Percentiles rank a stretch among this genome's conserved stretches.
Evolutionary conservation across 106 monocot genomes (phyloP).

Genomic region (Allium cepa): DNA sequence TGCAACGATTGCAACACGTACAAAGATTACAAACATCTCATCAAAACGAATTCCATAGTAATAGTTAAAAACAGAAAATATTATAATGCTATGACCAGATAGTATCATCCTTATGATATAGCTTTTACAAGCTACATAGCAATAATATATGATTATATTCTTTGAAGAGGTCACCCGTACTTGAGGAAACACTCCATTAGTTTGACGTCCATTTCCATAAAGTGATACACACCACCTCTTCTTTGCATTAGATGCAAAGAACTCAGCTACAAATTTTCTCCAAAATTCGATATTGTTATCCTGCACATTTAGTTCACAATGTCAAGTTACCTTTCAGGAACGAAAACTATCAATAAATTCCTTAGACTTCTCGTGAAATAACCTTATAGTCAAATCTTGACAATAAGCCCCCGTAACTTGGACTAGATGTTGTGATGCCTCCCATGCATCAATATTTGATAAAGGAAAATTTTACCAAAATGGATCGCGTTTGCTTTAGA

Average conservation of each 20-base stretch:
- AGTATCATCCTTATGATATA: background rate
- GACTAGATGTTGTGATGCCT: too few species aligned
- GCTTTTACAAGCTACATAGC: background rate
- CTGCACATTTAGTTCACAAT: slow-evolving; percentile 19
- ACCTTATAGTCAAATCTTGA: too few species aligned
- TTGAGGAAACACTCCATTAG: slow-evolving; percentile 77
- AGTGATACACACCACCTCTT: slow-evolving; percentile 84
- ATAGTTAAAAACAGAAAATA: background rate
- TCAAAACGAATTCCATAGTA: background rate
- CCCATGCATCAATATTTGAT: too few species aligned
- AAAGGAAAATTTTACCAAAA: too few species aligned
- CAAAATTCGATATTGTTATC: slow-evolving; percentile 93
- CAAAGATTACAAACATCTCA: background rate
- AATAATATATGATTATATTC: background rate
- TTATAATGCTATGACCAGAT: background rate
- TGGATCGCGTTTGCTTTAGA: too few species aligned
- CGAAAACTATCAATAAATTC: too few species aligned
- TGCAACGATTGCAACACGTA: slow-evolving; percentile 20
- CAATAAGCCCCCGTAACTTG: too few species aligned
- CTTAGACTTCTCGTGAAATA: too few species aligned
- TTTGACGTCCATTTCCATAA: slow-evolving; percentile 71
- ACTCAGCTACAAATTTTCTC: slow-evolving; percentile 71
- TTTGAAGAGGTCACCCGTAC: slow-evolving; percentile 9
- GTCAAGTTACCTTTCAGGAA: too few species aligned
- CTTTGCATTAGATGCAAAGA: slow-evolving; percentile 67